These are phyloP conservation scores for Pyracantha coccinea DNA, from an alignment of 331 rosid genomes.

Conservation along the genomic window DNA sequence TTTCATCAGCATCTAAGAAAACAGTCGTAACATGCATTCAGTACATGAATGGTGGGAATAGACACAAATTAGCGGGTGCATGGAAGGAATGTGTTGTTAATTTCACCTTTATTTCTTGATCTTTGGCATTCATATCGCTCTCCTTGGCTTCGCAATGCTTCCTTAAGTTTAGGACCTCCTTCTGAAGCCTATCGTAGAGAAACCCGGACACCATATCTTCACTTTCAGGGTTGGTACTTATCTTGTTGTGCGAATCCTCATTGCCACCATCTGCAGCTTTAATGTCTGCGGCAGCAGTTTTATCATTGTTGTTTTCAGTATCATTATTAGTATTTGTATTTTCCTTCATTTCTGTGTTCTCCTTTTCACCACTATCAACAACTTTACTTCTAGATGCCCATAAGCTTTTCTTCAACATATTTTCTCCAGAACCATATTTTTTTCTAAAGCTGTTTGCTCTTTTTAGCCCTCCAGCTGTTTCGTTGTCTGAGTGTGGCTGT, in stretches of 20 bases:
- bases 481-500: constrained; percentile 29
- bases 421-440: constrained; percentile 38
- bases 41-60: not conserved
- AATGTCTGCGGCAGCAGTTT: constrained; percentile 12
- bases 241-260: constrained; percentile 27
- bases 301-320: constrained; percentile 15
- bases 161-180: constrained; percentile 70
- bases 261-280: constrained; percentile 20
- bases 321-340: constrained; percentile 21
- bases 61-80: not conserved
- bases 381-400: constrained; percentile 75
- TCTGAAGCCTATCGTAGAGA: constrained; percentile 82
- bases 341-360: constrained; percentile 38
- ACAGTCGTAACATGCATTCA: constrained; percentile 12
- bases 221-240: constrained; percentile 14
- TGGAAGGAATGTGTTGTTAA: not conserved
- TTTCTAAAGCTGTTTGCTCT: constrained; percentile 32
- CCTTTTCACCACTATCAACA: constrained; percentile 61
- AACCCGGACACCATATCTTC: constrained; percentile 82
- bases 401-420: constrained; percentile 47
- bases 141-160: constrained; percentile 61
- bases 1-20: constrained; percentile 58
- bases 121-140: constrained; percentile 41
- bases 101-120: constrained; percentile 80
- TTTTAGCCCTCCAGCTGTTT: constrained; percentile 26